Evolutionary conservation across 2,329 filamentous ascomycete genomes (phyloP), one percentile per base, ranked within the genome.

Genomic region (Fusarium nygamai): DNA sequence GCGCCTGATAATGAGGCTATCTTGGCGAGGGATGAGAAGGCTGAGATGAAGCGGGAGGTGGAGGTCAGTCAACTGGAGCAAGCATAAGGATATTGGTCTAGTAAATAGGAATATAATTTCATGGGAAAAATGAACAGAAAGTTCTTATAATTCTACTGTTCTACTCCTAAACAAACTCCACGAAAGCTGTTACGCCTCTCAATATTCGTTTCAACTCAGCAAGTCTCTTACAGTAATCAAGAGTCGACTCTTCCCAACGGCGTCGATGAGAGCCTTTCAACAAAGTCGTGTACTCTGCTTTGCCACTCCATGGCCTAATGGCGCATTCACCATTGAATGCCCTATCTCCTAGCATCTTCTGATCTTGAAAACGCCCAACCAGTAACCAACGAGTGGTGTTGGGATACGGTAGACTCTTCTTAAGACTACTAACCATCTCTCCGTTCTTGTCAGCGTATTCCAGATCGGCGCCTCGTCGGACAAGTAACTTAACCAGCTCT

Each of bases 1-100:
- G 67, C 67, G 2, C 67, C 67, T 38, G 67, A 69, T 17, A 64
- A 17, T 6, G 67, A 69, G 9, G 67, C 67, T 17, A 69, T 69
- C 3, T 46, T 69, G 67, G 67, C 58, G 0, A 63, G 50, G 4
- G 67, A 64, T 5, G 67, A 69, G 16, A 69, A 69, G 48, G 58
- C 43, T 36, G 67, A 69, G 5, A 62, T 69, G 14, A 69, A 69
- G n/a, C 31, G 24, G 2, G 65, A 69, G n/a, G 38, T 61, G 5
- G 48, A 61, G n/a, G 50, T 61, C 0, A 61, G 24, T 5, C 48
- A 61, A 9, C 16, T 61, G 3, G 59, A 61, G 20, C 31, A 27
- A 16, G 41, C 24, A 2, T 39, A 9, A 17, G 14, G 14, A 39
- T 13, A n/a, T 29, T 8, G 6, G 10, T 29, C 3, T 19, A n/a